Percentiles rank a stretch among this genome's conserved stretches.
Evolutionary conservation across 2,329 filamentous ascomycete genomes (phyloP).

Genomic region (Fusarium chuoi): DNA sequence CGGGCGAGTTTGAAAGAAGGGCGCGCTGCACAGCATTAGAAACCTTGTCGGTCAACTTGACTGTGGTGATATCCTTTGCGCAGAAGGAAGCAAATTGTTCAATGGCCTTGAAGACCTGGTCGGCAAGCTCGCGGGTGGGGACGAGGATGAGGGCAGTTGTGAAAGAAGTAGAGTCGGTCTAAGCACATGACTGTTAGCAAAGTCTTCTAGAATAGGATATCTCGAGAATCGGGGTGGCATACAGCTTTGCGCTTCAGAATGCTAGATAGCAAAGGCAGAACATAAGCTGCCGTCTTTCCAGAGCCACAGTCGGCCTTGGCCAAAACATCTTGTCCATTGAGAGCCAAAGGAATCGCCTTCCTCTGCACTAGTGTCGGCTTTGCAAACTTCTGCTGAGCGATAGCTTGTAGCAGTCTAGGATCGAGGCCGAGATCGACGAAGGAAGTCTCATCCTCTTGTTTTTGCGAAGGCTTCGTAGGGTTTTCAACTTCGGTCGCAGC

Average conservation of each 20-base stretch:
- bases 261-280: slow-evolving; percentile 86
- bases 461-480: slow-evolving; percentile 36
- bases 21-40: slow-evolving; percentile 89
- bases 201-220: not conserved
- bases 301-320: slow-evolving; percentile 95
- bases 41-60: slow-evolving; percentile 91
- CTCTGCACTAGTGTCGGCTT: slow-evolving; percentile 90
- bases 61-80: slow-evolving; percentile 80
- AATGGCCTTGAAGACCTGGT: slow-evolving; percentile 85
- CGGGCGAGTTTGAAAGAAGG: slow-evolving; percentile 84
- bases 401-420: slow-evolving; percentile 83
- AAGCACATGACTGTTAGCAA: slow-evolving; percentile 8
- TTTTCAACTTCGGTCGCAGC: slow-evolving; percentile 44
- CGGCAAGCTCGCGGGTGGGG: slow-evolving; percentile 92
- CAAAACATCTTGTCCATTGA: slow-evolving; percentile 89
- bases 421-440: slow-evolving; percentile 87
- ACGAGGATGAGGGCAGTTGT: slow-evolving; percentile 89
- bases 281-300: slow-evolving; percentile 96
- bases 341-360: slow-evolving; percentile 85
- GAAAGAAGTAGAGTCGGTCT: slow-evolving; percentile 62
- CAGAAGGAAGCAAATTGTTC: slow-evolving; percentile 84
- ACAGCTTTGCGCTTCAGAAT: slow-evolving; percentile 83
- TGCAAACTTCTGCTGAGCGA: slow-evolving; percentile 84
- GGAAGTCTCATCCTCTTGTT: slow-evolving; percentile 54
- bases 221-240: slow-evolving; percentile 28